phyloP scores from a whole-genome alignment of 306 rosid genomes.

The Prunus salicina region DNA sequence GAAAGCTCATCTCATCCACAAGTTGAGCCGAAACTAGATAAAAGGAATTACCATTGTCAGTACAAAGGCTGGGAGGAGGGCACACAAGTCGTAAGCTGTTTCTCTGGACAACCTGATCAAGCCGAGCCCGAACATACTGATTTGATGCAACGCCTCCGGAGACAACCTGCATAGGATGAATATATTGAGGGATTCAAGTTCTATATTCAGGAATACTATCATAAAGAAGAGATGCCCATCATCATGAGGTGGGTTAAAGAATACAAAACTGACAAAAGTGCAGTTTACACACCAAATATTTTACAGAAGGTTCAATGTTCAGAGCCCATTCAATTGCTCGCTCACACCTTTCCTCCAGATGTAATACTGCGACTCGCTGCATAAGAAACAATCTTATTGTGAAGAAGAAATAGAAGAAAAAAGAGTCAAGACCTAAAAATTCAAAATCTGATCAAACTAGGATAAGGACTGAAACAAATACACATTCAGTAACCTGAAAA shows the following conservation, averaged over 20 bases:
- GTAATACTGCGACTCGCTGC: constrained; percentile 86
- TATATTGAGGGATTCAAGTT: constrained; percentile 15
- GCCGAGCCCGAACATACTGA: constrained; percentile 72
- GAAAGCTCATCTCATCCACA: constrained; percentile 5
- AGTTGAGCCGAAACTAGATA: constrained; percentile 14
- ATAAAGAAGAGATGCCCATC: background rate
- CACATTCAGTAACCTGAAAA: constrained; percentile 67
- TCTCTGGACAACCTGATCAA: constrained; percentile 66
- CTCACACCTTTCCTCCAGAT: constrained; percentile 92
- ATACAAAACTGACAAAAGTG: background rate
- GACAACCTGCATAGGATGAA: constrained; percentile 61
- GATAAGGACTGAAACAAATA: constrained; percentile 2
- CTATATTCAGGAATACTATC: constrained; percentile 11
- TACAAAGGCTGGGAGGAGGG: constrained; percentile 95
- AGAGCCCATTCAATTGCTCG: constrained; percentile 94
- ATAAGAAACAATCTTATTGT: constrained; percentile 13
- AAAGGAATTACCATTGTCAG: constrained; percentile 78
- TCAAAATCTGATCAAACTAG: background rate
- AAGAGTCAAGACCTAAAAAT: background rate
- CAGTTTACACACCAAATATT: constrained; percentile 57
- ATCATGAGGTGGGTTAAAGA: background rate
- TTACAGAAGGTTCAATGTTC: constrained; percentile 87
- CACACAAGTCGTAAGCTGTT: constrained; percentile 69
- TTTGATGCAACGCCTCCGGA: constrained; percentile 98
- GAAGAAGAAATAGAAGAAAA: constrained; percentile 19